A percentile compares a stretch with the other conserved stretches of the same genome.
phyloP scores from a whole-genome alignment of 2,329 filamentous ascomycete genomes.

The Penicillium sp. region DNA sequence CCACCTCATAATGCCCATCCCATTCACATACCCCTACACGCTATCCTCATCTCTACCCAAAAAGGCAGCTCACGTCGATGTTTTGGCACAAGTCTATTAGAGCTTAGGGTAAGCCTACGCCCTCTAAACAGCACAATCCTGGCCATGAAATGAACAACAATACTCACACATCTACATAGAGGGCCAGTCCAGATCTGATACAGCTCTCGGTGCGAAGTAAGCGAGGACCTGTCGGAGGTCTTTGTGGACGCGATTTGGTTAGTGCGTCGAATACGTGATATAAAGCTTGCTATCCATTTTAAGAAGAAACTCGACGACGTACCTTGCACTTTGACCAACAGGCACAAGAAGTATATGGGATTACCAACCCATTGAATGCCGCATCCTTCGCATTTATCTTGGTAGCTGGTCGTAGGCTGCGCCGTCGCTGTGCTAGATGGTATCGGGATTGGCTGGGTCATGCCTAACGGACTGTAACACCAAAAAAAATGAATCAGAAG shows the following conservation, averaged over 20 bases:
- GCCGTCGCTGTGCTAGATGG: not conserved
- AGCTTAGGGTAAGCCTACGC: not conserved
- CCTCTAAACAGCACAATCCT: not conserved
- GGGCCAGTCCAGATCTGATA: not conserved
- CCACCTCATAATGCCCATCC: no score
- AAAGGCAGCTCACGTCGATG: not conserved
- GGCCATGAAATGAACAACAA: not conserved
- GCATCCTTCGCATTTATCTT: not conserved
- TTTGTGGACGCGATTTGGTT: not conserved
- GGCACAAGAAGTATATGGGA: not conserved
- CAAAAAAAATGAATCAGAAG: no score
- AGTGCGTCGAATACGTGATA: no score
- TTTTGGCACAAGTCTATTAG: not conserved
- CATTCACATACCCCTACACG: not conserved
- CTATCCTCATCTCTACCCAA: not conserved
- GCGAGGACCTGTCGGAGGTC: not conserved
- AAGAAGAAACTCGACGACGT: not conserved
- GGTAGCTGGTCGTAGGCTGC: not conserved
- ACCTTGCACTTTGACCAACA: conserved; percentile 1
- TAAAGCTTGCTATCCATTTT: no score
- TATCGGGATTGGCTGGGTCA: not conserved
- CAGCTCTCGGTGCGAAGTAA: not conserved
- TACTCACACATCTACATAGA: not conserved
- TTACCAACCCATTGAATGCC: not conserved
- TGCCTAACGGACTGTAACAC: not conserved